Evolutionary conservation across 2,329 filamentous ascomycete genomes (phyloP), one percentile per base, ranked within the genome.

Genomic region (Zymoseptoria passerinii): DNA sequence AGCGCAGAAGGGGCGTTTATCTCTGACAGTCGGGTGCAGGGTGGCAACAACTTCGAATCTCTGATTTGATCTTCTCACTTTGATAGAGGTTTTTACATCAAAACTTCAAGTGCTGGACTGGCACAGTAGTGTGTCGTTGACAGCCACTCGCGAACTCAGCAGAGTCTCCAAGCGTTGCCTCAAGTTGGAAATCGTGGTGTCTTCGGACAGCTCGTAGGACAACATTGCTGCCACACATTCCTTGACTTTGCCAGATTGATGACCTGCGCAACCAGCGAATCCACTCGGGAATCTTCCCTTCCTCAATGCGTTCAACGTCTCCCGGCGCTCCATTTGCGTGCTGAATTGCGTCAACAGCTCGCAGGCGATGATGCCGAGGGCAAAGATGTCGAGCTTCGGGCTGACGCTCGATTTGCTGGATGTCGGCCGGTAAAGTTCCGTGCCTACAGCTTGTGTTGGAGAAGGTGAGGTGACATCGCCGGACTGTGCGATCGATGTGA

Each of bases 341-440:
- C 63, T 66, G 55, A 87, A 82, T 4, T 71, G 75, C 61, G 79
- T 81, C 0, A 86, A 64, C 51, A 87, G 74, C 68, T 88, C 85
- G 50, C 86, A 83, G 0, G 83, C 73, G 28, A 87, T 81, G 9
- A 87, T 78, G 0, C 84, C 84, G 1, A 87, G 72, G 0, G 83
- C 80, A 64, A 81, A 87, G 0, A 86, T 75, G 61, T 87, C 85
- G 1, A 85, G 70, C 56, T 81, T 83, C 23, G 64, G 59, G 80
- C 78, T 65, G 76, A 80, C 48, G 75, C 61, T 60, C 29, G 61
- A 18, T 29, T 48, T 66, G 52, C 63, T 61, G 5, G 68, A 67
- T 1, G 78, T 76, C 2, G 84, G 84, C 4, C 82, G 79, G 64
- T 87, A 86, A 60, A 85, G 80, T 58, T 83, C 80, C 0, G 84